Evolutionary conservation across 2,329 filamentous ascomycete species (phyloP).

Genomic region (Monosporascus sp.): DNA sequence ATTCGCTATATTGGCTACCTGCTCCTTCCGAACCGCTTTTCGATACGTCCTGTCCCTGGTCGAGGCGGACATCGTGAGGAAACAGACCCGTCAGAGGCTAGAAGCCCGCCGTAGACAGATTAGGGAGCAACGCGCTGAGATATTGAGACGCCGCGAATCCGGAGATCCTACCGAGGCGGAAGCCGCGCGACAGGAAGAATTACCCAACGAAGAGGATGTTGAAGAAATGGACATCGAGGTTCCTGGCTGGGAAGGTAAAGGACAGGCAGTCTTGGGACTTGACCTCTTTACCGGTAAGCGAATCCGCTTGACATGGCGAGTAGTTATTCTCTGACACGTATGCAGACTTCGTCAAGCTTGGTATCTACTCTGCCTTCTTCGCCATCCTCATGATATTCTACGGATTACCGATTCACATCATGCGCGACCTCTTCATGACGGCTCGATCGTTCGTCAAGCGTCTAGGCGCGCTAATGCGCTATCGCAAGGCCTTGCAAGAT

Average conservation of each 20-base stretch:
- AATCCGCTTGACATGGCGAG: background rate
- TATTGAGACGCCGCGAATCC: conserved; percentile 42
- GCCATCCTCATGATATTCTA: conserved; percentile 90
- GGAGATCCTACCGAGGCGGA: conserved; percentile 43
- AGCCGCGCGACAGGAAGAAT: conserved; percentile 40
- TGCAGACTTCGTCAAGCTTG: conserved; percentile 81
- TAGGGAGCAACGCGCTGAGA: conserved; percentile 50
- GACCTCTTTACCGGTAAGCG: conserved; percentile 73
- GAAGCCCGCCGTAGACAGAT: conserved; percentile 65
- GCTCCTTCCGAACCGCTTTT: conserved; percentile 70
- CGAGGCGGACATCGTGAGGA: conserved; percentile 69
- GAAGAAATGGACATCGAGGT: conserved; percentile 95
- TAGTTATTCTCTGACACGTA: conserved; percentile 8
- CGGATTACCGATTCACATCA: conserved; percentile 91
- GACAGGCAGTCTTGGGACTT: conserved; percentile 83
- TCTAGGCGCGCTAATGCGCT: conserved; percentile 81
- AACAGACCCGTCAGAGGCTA: conserved; percentile 67
- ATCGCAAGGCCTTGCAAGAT: conserved; percentile 84
- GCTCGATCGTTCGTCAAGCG: conserved; percentile 86
- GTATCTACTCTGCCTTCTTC: conserved; percentile 89
- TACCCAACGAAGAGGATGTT: conserved; percentile 67
- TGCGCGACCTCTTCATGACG: conserved; percentile 92
- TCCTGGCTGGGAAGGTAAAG: conserved; percentile 93
- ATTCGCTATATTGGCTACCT: conserved; percentile 80
- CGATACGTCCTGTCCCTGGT: conserved; percentile 75